phyloP scores from a whole-genome alignment of 2,329 filamentous ascomycete species.

The Ilyonectria sp. region DNA sequence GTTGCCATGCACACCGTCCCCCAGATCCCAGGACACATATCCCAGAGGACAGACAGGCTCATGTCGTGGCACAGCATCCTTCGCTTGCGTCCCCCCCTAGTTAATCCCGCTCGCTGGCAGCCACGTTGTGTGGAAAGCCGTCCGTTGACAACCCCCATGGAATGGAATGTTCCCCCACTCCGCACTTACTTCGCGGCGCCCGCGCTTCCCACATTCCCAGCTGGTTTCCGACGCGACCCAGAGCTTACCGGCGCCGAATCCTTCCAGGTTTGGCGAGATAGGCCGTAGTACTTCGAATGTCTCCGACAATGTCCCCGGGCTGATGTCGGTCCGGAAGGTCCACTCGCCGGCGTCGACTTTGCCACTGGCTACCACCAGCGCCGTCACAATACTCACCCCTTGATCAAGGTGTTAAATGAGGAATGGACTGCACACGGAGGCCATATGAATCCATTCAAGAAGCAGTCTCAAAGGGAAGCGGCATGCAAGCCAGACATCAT shows the following conservation, averaged over 20 bases:
- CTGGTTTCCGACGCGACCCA: not conserved
- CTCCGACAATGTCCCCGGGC: not conserved
- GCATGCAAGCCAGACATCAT: not conserved
- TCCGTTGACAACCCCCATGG: not conserved
- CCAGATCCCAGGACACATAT: not conserved
- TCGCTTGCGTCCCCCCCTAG: not conserved
- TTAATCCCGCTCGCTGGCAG: not conserved
- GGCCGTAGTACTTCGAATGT: not conserved
- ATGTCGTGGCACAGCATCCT: not conserved
- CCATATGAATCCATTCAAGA: not conserved
- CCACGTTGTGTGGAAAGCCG: not conserved
- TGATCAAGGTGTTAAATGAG: no score
- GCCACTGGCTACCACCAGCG: no score
- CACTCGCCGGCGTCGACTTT: not conserved
- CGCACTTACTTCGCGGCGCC: not conserved
- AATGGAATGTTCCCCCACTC: not conserved
- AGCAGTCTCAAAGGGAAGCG: not conserved
- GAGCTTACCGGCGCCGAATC: not conserved
- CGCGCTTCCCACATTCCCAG: not conserved
- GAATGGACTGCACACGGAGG: not conserved
- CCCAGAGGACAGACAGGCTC: not conserved
- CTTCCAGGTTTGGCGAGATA: not conserved
- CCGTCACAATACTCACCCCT: not conserved
- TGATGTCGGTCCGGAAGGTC: not conserved
- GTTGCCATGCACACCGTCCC: conserved; percentile 4